These are phyloP conservation scores for Mycosarcoma maydis DNA, from an alignment of 1,284 basidiomycete genomes.

Conservation along the genomic window DNA sequence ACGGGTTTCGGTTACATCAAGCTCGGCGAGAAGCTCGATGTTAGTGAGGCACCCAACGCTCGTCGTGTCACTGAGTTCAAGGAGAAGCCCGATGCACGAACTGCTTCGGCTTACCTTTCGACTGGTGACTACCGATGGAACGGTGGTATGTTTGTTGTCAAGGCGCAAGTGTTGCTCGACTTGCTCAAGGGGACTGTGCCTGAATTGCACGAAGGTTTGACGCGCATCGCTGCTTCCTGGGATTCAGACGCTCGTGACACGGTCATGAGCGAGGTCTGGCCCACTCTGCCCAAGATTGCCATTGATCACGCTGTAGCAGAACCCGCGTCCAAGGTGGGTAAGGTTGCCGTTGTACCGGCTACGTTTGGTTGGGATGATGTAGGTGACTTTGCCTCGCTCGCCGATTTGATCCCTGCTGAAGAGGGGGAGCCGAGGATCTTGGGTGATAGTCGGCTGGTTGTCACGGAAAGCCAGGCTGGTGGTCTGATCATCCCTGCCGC, in stretches of 20 bases:
- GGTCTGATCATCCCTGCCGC: conserved; percentile 63
- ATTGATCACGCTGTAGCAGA: conserved; percentile 67
- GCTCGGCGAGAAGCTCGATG: conserved; percentile 59
- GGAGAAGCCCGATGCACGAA: conserved; percentile 67
- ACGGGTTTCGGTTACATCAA: conserved; percentile 67
- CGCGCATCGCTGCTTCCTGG: conserved; percentile 60
- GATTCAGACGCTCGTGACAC: conserved; percentile 47
- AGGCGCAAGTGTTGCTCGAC: conserved; percentile 59
- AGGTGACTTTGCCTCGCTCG: conserved; percentile 64
- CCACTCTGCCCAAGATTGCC: conserved; percentile 64
- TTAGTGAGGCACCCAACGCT: conserved; percentile 61
- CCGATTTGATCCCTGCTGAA: conserved; percentile 65
- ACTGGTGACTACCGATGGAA: conserved; percentile 67
- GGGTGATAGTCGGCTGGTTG: conserved; percentile 59
- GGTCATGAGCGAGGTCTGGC: conserved; percentile 59
- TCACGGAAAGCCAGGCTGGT: conserved; percentile 65
- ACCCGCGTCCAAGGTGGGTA: conserved; percentile 62
- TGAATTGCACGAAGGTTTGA: conserved; percentile 60
- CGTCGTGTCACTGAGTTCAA: conserved; percentile 65
- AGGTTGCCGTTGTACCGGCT: conserved; percentile 65
- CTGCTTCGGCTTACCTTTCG: conserved; percentile 61
- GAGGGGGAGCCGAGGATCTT: conserved; percentile 65
- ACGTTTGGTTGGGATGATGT: conserved; percentile 68
- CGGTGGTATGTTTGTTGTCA: conserved; percentile 67
- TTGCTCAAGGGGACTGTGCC: conserved; percentile 58